Evolutionary conservation across 2,329 filamentous ascomycete species (phyloP).

Genomic region (Verticillium nonalfalfae): DNA sequence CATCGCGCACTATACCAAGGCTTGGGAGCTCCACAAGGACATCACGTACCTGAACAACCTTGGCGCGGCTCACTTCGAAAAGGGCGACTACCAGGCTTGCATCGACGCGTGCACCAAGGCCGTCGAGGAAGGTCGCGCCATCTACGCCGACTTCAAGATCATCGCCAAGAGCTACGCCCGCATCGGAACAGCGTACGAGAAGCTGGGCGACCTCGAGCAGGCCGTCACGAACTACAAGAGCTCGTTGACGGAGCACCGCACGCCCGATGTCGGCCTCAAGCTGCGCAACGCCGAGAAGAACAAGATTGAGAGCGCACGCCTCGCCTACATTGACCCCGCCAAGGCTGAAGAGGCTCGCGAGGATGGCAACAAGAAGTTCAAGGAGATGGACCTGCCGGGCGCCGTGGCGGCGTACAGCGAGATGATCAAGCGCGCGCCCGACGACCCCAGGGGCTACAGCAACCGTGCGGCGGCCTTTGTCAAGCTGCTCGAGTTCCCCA

Average conservation of each 20-base stretch:
- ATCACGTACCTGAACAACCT: constrained; percentile 98
- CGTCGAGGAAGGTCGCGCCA: constrained; percentile 79
- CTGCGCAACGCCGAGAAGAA: constrained; percentile 84
- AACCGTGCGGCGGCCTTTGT: constrained; percentile 96
- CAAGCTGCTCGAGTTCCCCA: constrained; percentile 94
- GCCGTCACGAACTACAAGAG: constrained; percentile 89
- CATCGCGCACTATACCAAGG: constrained; percentile 89
- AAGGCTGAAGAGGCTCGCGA: constrained; percentile 95
- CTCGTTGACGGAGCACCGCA: constrained; percentile 93
- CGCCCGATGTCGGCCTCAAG: constrained; percentile 88
- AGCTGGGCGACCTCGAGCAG: constrained; percentile 68
- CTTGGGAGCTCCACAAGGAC: constrained; percentile 92
- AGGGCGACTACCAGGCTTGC: constrained; percentile 84
- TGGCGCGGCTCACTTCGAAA: constrained; percentile 90
- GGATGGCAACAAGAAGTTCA: constrained; percentile 94
- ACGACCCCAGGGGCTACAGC: constrained; percentile 90
- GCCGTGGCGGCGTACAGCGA: constrained; percentile 92
- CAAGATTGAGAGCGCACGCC: constrained; percentile 68
- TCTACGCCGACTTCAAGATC: constrained; percentile 95
- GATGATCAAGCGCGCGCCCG: constrained; percentile 92
- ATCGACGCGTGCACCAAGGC: constrained; percentile 86
- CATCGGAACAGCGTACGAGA: constrained; percentile 92
- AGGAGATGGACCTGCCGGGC: constrained; percentile 89
- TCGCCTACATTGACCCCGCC: constrained; percentile 79
- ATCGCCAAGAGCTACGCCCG: constrained; percentile 98